Evolutionary conservation across 2,329 filamentous ascomycete species (phyloP).

Genomic region (Monilinia laxa): DNA sequence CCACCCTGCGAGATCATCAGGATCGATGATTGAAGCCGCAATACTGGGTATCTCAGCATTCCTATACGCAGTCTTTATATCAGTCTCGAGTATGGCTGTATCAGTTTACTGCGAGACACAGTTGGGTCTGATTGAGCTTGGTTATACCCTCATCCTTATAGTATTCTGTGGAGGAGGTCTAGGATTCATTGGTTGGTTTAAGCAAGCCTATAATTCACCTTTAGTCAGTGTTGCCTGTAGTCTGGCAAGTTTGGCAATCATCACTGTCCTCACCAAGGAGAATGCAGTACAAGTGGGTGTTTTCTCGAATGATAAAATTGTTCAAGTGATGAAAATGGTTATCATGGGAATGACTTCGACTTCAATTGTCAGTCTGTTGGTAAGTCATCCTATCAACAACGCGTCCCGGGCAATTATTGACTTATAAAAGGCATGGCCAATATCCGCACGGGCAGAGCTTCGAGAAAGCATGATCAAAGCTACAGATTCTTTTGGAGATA

Average conservation of each 20-base stretch:
- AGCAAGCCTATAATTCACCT: slow-evolving; percentile 74
- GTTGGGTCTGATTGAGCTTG: slow-evolving; percentile 64
- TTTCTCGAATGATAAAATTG: slow-evolving; percentile 78
- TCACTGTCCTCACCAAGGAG: slow-evolving; percentile 88
- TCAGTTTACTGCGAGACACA: slow-evolving; percentile 73
- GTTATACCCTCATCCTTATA: slow-evolving; percentile 75
- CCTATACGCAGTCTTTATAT: slow-evolving; percentile 72
- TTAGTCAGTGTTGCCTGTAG: slow-evolving; percentile 84
- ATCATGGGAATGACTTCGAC: slow-evolving; percentile 73
- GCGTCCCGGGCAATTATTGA: not conserved
- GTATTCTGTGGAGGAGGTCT: slow-evolving; percentile 84
- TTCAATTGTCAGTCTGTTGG: slow-evolving; percentile 70
- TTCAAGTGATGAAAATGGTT: slow-evolving; percentile 80
- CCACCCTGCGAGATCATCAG: slow-evolving; percentile 80
- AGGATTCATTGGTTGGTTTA: slow-evolving; percentile 85
- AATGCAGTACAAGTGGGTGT: slow-evolving; percentile 79
- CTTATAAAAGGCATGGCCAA: slow-evolving; percentile 51
- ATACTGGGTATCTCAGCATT: slow-evolving; percentile 76
- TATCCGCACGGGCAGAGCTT: slow-evolving; percentile 72
- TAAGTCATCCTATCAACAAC: slow-evolving; percentile 47
- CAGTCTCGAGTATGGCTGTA: slow-evolving; percentile 83
- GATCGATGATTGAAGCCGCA: slow-evolving; percentile 86
- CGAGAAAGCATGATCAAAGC: slow-evolving; percentile 71
- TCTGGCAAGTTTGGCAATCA: slow-evolving; percentile 81
- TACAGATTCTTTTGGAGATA: slow-evolving; percentile 74